Conservation (phyloP, 2,329 filamentous ascomycete species). For the Mariannaea elegans region DNA sequence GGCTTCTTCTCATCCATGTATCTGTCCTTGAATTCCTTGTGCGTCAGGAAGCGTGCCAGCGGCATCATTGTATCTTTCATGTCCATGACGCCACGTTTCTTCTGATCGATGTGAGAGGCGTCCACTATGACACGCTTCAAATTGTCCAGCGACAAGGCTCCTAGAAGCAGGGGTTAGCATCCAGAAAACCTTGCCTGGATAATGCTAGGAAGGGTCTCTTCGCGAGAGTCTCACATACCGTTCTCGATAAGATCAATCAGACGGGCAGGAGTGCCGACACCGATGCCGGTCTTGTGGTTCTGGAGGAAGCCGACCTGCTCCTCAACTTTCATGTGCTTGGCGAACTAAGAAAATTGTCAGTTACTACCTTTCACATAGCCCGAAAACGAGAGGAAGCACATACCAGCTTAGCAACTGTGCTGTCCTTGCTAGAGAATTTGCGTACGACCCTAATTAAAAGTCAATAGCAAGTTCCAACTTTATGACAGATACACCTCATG, state of each 20-base stretch:
- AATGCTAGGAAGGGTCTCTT: not conserved
- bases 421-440: constrained; percentile 81
- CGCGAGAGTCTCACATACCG: constrained; percentile 59
- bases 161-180: constrained; percentile 43
- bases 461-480: not conserved
- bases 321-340: constrained; percentile 96
- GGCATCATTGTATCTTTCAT: constrained; percentile 93
- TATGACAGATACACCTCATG: not conserved
- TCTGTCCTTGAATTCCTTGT: constrained; percentile 74
- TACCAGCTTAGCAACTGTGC: constrained; percentile 82
- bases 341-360: constrained; percentile 64
- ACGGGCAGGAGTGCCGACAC: constrained; percentile 87
- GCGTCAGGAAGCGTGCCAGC: constrained; percentile 77
- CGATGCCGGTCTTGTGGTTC: constrained; percentile 78
- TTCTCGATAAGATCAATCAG: constrained; percentile 84
- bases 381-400: constrained; percentile 20
- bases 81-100: constrained; percentile 92
- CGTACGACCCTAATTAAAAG: constrained; percentile 67
- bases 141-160: constrained; percentile 74
- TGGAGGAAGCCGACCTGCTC: constrained; percentile 84
- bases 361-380: not conserved
- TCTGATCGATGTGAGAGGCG: constrained; percentile 91
- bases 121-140: constrained; percentile 87
- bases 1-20: constrained; percentile 69
- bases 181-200: not conserved